Evolutionary conservation across 441 rosid species (phyloP), one percentile per base, ranked within the genome.

Genomic region (Eruca vesicaria): DNA sequence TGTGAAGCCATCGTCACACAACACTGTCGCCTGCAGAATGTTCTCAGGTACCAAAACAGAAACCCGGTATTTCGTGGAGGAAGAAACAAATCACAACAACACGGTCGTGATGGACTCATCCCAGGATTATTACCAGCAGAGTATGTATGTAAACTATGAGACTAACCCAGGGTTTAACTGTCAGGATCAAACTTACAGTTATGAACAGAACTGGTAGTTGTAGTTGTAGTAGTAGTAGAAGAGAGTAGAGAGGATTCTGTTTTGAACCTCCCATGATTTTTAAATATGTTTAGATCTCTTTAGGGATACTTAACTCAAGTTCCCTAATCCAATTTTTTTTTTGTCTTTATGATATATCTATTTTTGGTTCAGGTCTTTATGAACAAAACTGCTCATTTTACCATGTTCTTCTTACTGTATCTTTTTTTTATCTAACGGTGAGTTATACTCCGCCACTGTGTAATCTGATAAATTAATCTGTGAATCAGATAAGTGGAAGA

Each of bases 11-110:
- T 66, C 89, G 19, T 81, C 84, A 26, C 64, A 32, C 71, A 86
- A 87, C 71, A 76, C 88, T 0, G 81, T 86, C 38, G 89, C 93
- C 20, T 80, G 94, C 70, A 84, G 90, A 80, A 82, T 83, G 78
- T 82, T 83, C 71, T 84, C 88, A 38, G 84, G 82, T 21, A 52
- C 83, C 66, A 78, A 79, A 68, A 76, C 87, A 2, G 86, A 84
- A 63, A 87, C 89, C 11, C 74, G 84, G 86, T 88, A 81, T 33
- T 66, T 85, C 63, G 66, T 77, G 0, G 87, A 85, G 78, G 88
- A 86, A 74, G 86, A 87, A 77, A 85, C 76, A 53, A 88, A 87
- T 21, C 77, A 86, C 75, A 79, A 64, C 72, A 79, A 69, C 41
- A 79, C 72, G 35, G 83, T 85, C 56, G 41, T 77, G 63, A 21